Conservation (phyloP, 352 stramenopile species). For the Phytophthora sansomeana region DNA sequence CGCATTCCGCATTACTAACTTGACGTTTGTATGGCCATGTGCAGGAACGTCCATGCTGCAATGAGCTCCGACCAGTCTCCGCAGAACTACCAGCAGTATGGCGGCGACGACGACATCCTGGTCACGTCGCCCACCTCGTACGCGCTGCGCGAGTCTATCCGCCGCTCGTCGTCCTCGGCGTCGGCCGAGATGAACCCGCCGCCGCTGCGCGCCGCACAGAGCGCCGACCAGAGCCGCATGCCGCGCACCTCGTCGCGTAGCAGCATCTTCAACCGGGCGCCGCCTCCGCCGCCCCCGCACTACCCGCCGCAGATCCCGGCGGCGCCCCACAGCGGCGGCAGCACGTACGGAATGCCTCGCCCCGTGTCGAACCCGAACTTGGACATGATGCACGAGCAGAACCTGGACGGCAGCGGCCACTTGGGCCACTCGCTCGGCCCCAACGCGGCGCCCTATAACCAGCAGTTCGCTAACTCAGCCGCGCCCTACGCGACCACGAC, state of each 20-base stretch:
- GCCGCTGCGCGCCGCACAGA: constrained; percentile 29
- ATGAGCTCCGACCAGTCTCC: constrained; percentile 50
- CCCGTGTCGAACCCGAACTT: constrained; percentile 76
- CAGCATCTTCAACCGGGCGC: constrained; percentile 69
- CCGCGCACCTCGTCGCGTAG: constrained; percentile 46
- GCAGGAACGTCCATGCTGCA: constrained; percentile 48
- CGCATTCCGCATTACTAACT: constrained; percentile 29
- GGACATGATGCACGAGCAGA: constrained; percentile 50
- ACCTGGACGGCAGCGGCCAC: constrained; percentile 40
- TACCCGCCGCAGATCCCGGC: constrained; percentile 51
- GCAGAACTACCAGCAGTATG: constrained; percentile 46
- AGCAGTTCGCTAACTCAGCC: constrained; percentile 41
- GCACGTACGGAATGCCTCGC: constrained; percentile 49
- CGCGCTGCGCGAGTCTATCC: constrained; percentile 78
- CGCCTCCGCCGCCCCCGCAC: constrained; percentile 66
- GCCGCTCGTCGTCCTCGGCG: constrained; percentile 70
- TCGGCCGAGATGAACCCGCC: constrained; percentile 51
- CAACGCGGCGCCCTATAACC: constrained; percentile 45
- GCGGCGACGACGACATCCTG: constrained; percentile 71
- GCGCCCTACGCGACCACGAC: constrained; percentile 24
- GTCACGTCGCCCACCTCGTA: constrained; percentile 88
- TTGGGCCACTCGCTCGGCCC: constrained; percentile 78
- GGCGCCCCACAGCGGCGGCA: constrained; percentile 16
- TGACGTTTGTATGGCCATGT: constrained; percentile 34
- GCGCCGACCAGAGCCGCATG: constrained; percentile 33